phyloP scores from a whole-genome alignment of 768 basidiomycete species.

The Collybiopsis confluens region DNA sequence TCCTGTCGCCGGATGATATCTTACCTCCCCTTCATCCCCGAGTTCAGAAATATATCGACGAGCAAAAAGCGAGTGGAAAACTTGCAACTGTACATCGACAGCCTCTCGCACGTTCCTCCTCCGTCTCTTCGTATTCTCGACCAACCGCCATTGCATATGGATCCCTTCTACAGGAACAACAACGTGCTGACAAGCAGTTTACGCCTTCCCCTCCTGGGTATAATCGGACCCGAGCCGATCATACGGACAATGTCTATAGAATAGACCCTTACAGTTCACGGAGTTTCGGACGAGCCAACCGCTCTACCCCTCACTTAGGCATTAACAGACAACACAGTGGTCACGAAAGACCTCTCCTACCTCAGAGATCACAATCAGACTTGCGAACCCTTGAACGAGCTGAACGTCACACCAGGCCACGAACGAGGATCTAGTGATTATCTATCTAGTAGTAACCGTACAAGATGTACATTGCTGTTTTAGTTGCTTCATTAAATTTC shows the following conservation, averaged over 20 bases:
- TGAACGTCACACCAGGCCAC: not conserved
- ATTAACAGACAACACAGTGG: no score
- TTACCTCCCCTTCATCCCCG: conserved; percentile 2
- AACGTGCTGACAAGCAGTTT: no score
- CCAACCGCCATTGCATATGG: conserved; percentile 4
- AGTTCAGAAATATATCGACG: not conserved
- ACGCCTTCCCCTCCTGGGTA: no score
- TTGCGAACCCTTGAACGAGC: not conserved
- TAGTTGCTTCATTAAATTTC: no score
- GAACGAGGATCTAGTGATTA: no score
- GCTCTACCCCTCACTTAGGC: not conserved
- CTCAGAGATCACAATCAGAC: not conserved
- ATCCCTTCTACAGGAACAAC: not conserved
- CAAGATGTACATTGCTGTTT: no score
- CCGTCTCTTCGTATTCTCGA: conserved; percentile 4
- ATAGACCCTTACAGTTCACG: not conserved
- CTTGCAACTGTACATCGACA: not conserved
- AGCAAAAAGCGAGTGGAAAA: not conserved
- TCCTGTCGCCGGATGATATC: not conserved
- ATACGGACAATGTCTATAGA: not conserved
- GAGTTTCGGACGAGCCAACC: not conserved
- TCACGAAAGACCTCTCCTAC: not conserved
- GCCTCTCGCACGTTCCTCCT: conserved; percentile 2
- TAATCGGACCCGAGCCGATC: not conserved
- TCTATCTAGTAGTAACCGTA: no score